Evolutionary conservation across 2,329 filamentous ascomycete species (phyloP).

Genomic region (Curvularia sp.): DNA sequence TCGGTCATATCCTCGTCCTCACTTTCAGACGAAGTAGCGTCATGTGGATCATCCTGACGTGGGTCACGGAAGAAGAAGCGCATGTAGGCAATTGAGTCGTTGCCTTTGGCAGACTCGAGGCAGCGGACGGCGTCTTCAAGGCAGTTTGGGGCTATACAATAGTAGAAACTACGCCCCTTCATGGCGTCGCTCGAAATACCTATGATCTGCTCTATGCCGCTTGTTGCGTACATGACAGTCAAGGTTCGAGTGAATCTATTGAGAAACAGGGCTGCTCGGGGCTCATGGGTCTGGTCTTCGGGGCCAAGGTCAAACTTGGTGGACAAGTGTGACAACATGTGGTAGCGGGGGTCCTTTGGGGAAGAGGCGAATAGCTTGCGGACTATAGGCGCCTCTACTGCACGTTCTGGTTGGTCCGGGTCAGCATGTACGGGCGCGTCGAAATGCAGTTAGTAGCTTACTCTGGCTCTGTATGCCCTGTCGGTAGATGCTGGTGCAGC

Average conservation of each 20-base stretch:
- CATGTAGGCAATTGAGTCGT: constrained; percentile 89
- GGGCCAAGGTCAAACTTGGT: constrained; percentile 73
- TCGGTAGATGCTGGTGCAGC: constrained; percentile 80
- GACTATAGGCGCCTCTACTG: constrained; percentile 77
- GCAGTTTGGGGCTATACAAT: constrained; percentile 81
- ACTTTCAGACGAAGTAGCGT: constrained; percentile 55
- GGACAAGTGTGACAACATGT: constrained; percentile 87
- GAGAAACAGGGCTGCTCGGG: constrained; percentile 81
- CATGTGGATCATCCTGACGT: constrained; percentile 57
- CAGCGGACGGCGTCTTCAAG: constrained; percentile 78
- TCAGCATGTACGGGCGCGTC: constrained; percentile 21
- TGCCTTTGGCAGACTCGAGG: constrained; percentile 84
- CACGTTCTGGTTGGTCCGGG: constrained; percentile 67
- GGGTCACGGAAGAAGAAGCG: constrained; percentile 86
- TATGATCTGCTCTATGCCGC: constrained; percentile 76
- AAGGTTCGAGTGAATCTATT: constrained; percentile 85
- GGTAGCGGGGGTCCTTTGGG: constrained; percentile 82
- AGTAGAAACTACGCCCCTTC: constrained; percentile 82
- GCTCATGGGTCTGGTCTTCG: constrained; percentile 69
- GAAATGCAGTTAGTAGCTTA: constrained; percentile 59
- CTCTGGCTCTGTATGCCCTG: constrained; percentile 74
- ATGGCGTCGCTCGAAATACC: constrained; percentile 74
- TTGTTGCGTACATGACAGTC: constrained; percentile 86
- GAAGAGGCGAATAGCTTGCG: constrained; percentile 82
- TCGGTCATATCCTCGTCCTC: constrained; percentile 59